Evolutionary conservation across 2,329 filamentous ascomycete species (phyloP), one percentile per base, ranked within the genome.

Genomic region (Alternaria novae-zelandiae): DNA sequence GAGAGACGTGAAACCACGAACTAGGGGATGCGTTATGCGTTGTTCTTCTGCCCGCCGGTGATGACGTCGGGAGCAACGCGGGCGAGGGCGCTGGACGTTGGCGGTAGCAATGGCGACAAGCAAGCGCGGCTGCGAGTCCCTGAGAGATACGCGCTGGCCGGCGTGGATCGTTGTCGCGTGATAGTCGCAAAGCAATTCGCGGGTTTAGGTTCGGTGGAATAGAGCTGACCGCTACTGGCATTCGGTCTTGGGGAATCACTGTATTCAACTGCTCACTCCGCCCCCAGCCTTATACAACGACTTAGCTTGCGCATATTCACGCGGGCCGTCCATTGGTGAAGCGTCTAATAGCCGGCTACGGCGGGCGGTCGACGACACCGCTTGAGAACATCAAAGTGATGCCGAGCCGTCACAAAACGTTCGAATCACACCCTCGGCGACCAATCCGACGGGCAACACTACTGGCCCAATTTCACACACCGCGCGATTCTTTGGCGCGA

Each of bases 1-100:
- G 47, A 55, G 51, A 43, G 50, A 54, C 21, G 58, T 70, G 71
- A 73, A 74, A 73, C 71, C 20, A 30, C 30, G 47, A 56, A 61
- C 63, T 64, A 47, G 61, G 55, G 44, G 50, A 57, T 43, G 58
- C 45, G 57, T 59, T 66, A 69, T 68, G 66, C 66, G 61, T 63
- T 50, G 63, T 55, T 47, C 56, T 28, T 61, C 59, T 63, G 54
- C 57, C 32, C 61, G 45, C 49, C 43, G 28, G 23, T 28, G 15
- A 46, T 25, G 45, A 53, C 44, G 59, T 54, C 49, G 63, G 25
- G 55, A 50, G 49, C 32, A 49, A 25, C 30, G 21, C 41, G 41
- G 43, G 20, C 13, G 21, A 41, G 26, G 56, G 17, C 32, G 43
- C 21, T 50, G 17, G 54, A 32, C 23, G 55, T 28, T n/a, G 30